phyloP scores from a whole-genome alignment of 495 filamentous ascomycete species.

The Mytilinidion resinicola region DNA sequence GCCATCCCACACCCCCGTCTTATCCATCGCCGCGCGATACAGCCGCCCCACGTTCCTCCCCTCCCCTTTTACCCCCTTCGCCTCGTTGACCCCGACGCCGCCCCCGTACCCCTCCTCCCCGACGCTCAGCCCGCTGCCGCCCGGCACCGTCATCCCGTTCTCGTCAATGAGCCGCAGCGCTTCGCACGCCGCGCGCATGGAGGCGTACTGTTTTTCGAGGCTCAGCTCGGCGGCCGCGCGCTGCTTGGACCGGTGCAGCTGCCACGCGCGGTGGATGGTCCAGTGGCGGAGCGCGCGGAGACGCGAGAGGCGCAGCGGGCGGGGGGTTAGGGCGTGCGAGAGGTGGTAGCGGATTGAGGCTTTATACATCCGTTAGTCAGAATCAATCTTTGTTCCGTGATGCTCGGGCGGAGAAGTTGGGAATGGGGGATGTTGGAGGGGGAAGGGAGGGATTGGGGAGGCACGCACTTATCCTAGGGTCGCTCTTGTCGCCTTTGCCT shows the following conservation, averaged over 20 bases:
- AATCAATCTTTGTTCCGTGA: neutral
- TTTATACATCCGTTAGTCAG: conserved; percentile 2
- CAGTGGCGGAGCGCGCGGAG: conserved; percentile 90
- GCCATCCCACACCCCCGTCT: conserved; percentile 65
- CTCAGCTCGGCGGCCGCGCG: conserved; percentile 53
- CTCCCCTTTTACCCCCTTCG: conserved; percentile 21
- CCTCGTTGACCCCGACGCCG: neutral
- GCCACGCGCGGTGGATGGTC: conserved; percentile 97
- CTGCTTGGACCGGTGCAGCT: conserved; percentile 60
- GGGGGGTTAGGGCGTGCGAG: conserved; percentile 57
- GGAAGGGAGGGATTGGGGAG: neutral
- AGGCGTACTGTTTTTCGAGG: conserved; percentile 69
- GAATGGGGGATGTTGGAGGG: conserved; percentile 1
- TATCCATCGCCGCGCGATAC: conserved; percentile 78
- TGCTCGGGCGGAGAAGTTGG: neutral
- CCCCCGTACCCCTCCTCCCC: too few species aligned
- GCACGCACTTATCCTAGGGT: conserved; percentile 24
- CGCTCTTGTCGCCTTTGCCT: conserved; percentile 15
- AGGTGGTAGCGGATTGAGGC: conserved; percentile 62
- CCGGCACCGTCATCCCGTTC: conserved; percentile 10
- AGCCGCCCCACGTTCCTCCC: conserved; percentile 63
- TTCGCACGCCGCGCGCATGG: conserved; percentile 74
- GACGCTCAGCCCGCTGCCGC: neutral
- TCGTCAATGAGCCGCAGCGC: conserved; percentile 53
- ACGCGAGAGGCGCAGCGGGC: conserved; percentile 78